These are phyloP conservation scores for Monilinia aucupariae DNA, from an alignment of 2,329 filamentous ascomycete species.

Conservation along the genomic window DNA sequence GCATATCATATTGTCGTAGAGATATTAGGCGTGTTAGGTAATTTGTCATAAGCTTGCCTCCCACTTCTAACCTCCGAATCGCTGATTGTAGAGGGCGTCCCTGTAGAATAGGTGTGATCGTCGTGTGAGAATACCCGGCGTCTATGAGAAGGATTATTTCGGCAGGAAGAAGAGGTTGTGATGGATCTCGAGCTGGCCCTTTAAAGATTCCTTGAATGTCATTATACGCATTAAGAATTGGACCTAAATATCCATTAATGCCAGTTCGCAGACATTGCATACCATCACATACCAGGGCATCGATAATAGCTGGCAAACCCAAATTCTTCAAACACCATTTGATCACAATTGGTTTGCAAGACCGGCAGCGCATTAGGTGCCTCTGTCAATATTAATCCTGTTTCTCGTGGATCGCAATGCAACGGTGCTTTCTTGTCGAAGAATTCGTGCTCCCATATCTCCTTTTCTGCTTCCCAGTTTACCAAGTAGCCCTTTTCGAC, in stretches of 20 bases:
- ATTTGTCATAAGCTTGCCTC: constrained; percentile 90
- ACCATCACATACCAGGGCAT: constrained; percentile 52
- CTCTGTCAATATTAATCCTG: constrained; percentile 80
- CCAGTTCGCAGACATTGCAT: neutral
- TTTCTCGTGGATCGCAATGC: constrained; percentile 70
- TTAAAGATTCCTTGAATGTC: constrained; percentile 66
- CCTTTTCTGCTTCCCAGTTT: constrained; percentile 93
- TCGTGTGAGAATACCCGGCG: constrained; percentile 89
- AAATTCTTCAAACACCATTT: constrained; percentile 97
- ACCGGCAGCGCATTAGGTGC: constrained; percentile 76
- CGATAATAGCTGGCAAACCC: constrained; percentile 84
- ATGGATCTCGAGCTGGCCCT: constrained; percentile 46
- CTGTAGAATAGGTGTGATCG: constrained; percentile 76
- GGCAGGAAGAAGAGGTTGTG: constrained; percentile 49
- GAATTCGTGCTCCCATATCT: constrained; percentile 90
- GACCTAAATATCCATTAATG: constrained; percentile 43
- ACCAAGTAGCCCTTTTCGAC: constrained; percentile 94
- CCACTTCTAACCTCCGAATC: constrained; percentile 79
- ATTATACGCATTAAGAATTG: constrained; percentile 76
- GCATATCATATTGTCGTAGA: constrained; percentile 88
- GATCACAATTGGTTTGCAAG: constrained; percentile 84
- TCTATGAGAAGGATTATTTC: constrained; percentile 88
- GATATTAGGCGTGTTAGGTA: constrained; percentile 86
- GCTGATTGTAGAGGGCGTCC: constrained; percentile 76
- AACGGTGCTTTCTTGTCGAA: constrained; percentile 63